Conservation (phyloP, 1,284 basidiomycete genomes). For the Fomitopsis schrenkii region DNA sequence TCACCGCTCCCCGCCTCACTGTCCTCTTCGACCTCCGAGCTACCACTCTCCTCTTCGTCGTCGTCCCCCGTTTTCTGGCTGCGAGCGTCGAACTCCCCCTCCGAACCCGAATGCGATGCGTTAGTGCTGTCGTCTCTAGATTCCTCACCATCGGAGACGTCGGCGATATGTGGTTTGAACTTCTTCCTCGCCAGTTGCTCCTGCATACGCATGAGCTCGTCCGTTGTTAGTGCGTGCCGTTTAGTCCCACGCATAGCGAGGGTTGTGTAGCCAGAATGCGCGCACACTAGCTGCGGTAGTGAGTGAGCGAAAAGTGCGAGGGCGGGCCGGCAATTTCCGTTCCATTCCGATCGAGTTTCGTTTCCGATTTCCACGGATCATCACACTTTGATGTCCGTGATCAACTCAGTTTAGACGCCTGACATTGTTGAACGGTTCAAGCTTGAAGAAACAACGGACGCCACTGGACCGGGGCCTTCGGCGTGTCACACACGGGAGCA, state of each 20-base stretch:
- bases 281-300: background rate
- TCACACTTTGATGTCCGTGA: background rate
- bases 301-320: constrained; percentile 6
- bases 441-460: no score
- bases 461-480: no score
- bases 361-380: constrained; percentile 4
- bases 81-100: background rate
- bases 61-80: background rate
- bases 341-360: background rate
- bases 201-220: constrained; percentile 35
- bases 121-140: constrained; percentile 5
- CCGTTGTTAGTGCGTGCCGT: constrained; percentile 26
- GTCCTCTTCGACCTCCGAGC: background rate
- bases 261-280: background rate
- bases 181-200: constrained; percentile 29
- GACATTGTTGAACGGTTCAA: background rate
- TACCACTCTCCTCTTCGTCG: background rate
- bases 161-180: constrained; percentile 12
- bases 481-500: no score
- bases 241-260: constrained; percentile 23
- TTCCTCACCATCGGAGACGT: constrained; percentile 10
- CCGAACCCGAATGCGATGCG: background rate
- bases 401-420: background rate
- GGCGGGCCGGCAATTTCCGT: background rate
- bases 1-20: background rate